These are phyloP conservation scores for Phytophthora syringae DNA, from an alignment of 352 stramenopile species.

Conservation along the genomic window DNA sequence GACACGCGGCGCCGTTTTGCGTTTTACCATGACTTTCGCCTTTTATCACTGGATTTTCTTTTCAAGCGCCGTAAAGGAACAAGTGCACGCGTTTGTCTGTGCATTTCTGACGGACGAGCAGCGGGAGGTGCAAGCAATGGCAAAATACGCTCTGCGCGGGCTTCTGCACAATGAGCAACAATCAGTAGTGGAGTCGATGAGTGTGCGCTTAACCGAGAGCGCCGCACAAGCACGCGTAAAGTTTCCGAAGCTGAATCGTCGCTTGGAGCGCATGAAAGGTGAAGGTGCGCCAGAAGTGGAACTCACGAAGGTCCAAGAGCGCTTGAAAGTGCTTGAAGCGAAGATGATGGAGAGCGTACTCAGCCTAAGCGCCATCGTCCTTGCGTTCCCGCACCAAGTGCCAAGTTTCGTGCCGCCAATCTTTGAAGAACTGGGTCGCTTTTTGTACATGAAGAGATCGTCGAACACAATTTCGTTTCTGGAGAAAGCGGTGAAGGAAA, in stretches of 20 bases:
- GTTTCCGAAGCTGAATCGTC: slow-evolving; percentile 69
- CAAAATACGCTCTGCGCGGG: slow-evolving; percentile 73
- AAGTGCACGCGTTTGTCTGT: slow-evolving; percentile 60
- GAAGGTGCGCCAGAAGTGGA: slow-evolving; percentile 40
- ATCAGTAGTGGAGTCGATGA: slow-evolving; percentile 43
- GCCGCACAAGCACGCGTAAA: slow-evolving; percentile 52
- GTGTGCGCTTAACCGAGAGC: slow-evolving; percentile 41
- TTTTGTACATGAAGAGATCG: slow-evolving; percentile 70
- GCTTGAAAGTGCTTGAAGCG: slow-evolving; percentile 52
- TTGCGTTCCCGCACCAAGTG: slow-evolving; percentile 82
- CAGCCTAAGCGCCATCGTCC: slow-evolving; percentile 70
- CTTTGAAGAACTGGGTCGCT: slow-evolving; percentile 76
- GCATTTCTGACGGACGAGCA: slow-evolving; percentile 71
- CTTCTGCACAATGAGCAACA: slow-evolving; percentile 66
- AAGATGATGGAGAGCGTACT: slow-evolving; percentile 73
- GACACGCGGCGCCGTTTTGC: slow-evolving; percentile 69
- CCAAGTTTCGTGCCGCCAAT: slow-evolving; percentile 70
- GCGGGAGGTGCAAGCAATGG: slow-evolving; percentile 83
- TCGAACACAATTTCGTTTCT: slow-evolving; percentile 70
- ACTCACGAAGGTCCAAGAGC: slow-evolving; percentile 40
- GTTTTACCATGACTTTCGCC: slow-evolving; percentile 74
- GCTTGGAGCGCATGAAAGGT: slow-evolving; percentile 47
- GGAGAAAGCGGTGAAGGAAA: slow-evolving; percentile 79
- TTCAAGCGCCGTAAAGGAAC: slow-evolving; percentile 39
- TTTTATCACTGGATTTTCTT: slow-evolving; percentile 83